These are phyloP conservation scores for Nannochloris sp. DNA, from an alignment of 139 green algal genomes.

Conservation along the genomic window DNA sequence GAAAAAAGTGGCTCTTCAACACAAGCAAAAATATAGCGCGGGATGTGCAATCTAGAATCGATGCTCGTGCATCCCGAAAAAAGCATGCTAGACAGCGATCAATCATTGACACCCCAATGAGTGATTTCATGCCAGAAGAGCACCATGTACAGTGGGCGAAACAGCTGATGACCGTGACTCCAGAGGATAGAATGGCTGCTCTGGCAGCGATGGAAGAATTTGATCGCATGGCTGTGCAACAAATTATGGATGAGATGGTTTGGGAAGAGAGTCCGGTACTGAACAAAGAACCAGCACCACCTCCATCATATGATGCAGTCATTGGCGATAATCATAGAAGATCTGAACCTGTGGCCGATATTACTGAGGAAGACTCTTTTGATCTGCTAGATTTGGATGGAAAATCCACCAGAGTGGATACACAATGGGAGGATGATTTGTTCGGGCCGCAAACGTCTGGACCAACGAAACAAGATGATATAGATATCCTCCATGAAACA, in stretches of 20 bases:
- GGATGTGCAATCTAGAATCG: conserved; percentile 19
- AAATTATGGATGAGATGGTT: conserved; percentile 28
- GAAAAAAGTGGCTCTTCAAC: conserved; percentile 27
- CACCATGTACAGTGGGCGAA: conserved; percentile 35
- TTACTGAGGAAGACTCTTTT: not conserved
- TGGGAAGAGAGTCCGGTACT: conserved; percentile 8
- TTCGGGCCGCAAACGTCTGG: conserved; percentile 4
- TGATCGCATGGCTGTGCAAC: conserved; percentile 33
- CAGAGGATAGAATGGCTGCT: conserved; percentile 8
- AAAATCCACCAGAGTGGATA: not conserved
- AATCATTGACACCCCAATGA: not conserved
- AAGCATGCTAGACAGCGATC: not conserved
- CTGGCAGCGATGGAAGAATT: conserved; percentile 33
- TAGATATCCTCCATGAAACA: not conserved
- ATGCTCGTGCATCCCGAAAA: not conserved
- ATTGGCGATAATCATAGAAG: not conserved
- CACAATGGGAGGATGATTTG: not conserved
- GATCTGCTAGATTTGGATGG: conserved; percentile 1
- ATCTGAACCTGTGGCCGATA: not conserved
- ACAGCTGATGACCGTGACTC: conserved; percentile 21
- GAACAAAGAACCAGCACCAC: not conserved
- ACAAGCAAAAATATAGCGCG: conserved; percentile 25
- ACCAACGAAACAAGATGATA: conserved; percentile 11
- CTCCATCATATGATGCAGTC: conserved; percentile 3
- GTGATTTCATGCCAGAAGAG: not conserved